A percentile compares a stretch with the other conserved stretches of the same genome.
These are phyloP conservation scores for Leccinum longicurvipes DNA, from an alignment of 768 basidiomycete species.

Conservation along the genomic window DNA sequence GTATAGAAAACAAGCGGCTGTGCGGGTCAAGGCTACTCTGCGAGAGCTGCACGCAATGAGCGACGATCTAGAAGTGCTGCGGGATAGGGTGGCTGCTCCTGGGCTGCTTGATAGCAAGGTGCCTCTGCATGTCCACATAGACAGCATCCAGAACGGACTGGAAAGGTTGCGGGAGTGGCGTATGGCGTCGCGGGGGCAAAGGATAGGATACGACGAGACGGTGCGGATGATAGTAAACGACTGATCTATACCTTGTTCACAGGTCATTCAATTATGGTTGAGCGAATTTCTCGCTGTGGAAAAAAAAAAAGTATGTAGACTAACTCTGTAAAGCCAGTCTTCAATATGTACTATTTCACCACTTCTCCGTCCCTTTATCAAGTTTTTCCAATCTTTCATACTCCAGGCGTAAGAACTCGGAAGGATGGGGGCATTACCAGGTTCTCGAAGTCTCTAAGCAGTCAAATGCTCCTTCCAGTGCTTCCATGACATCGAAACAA, in stretches of 20 bases:
- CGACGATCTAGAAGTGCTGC: slow-evolving; percentile 72
- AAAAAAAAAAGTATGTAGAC: too few relatives aligned
- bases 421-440: not conserved
- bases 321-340: too few relatives aligned
- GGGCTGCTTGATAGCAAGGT: slow-evolving; percentile 56
- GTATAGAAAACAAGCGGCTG: slow-evolving; percentile 60
- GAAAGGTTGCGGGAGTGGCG: slow-evolving; percentile 55
- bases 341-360: too few relatives aligned
- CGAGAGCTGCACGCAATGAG: slow-evolving; percentile 61
- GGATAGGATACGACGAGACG: slow-evolving; percentile 37
- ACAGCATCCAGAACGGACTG: slow-evolving; percentile 63
- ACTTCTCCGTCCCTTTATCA: too few relatives aligned
- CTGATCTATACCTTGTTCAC: too few relatives aligned
- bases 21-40: slow-evolving; percentile 64
- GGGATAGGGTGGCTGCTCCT: slow-evolving; percentile 69
- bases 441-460: not conserved
- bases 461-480: too few relatives aligned
- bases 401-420: not conserved
- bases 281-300: too few relatives aligned
- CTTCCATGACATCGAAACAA: too few relatives aligned
- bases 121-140: slow-evolving; percentile 72
- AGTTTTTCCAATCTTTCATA: not conserved
- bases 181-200: slow-evolving; percentile 46
- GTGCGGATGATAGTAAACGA: slow-evolving; percentile 22
- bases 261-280: too few relatives aligned